These are phyloP conservation scores for Leccinum fallax DNA, from an alignment of 1,284 basidiomycete species.

Conservation along the genomic window DNA sequence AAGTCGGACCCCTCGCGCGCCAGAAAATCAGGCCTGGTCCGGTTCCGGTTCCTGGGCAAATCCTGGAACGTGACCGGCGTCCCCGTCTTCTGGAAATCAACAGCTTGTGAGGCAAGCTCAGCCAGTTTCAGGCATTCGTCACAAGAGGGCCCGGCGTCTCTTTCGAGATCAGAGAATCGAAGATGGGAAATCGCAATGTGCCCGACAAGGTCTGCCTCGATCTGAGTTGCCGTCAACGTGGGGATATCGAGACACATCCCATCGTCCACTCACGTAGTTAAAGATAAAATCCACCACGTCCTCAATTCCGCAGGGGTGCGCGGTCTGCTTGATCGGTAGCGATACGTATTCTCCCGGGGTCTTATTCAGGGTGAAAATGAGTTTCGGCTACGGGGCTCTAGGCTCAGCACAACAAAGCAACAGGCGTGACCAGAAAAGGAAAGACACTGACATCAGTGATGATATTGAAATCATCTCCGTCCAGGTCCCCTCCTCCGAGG, in stretches of 20 bases:
- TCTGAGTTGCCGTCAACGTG: conserved; percentile 28
- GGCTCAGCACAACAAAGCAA: conserved; percentile 9
- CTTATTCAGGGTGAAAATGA: conserved; percentile 24
- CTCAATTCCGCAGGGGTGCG: conserved; percentile 40
- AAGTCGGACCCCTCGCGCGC: conserved; percentile 39
- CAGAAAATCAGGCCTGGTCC: conserved; percentile 44
- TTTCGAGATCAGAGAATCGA: conserved; percentile 52
- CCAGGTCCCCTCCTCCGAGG: conserved; percentile 51
- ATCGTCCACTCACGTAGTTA: conserved; percentile 40
- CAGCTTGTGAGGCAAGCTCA: conserved; percentile 67
- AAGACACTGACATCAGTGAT: conserved; percentile 39
- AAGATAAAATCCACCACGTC: conserved; percentile 56
- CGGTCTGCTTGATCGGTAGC: conserved; percentile 38
- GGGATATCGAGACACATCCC: background rate
- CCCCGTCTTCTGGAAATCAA: conserved; percentile 70
- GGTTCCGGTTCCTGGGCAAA: conserved; percentile 49
- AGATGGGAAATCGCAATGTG: conserved; percentile 61
- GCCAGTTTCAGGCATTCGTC: conserved; percentile 54
- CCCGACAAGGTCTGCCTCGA: conserved; percentile 65
- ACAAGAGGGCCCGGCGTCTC: conserved; percentile 44
- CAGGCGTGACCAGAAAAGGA: conserved; percentile 1
- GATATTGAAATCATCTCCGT: conserved; percentile 48
- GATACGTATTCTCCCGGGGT: conserved; percentile 42
- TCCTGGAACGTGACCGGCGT: conserved; percentile 49
- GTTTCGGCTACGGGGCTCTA: conserved; percentile 27